Evolutionary conservation across 139 green algal genomes (phyloP), one percentile per base, ranked within the genome.

Genomic region (Astrephomene gubernaculifera): DNA sequence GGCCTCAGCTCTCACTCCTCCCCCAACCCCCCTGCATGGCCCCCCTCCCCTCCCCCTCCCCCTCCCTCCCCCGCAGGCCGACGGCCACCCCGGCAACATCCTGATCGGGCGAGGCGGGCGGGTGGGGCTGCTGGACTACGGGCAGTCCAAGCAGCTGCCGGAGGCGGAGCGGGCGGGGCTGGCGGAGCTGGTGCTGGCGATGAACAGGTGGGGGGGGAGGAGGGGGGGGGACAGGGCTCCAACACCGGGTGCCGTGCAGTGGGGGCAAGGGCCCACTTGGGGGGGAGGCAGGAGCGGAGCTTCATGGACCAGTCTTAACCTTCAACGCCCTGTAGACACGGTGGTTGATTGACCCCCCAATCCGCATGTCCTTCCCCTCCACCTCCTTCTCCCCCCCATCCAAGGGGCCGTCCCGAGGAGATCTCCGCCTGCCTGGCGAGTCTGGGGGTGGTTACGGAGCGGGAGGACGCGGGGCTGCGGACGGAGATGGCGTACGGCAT

Each of bases 91-190:
- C 0, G 95, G 95, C 53, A 98, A 98, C 93, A 98, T 98, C 63
- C 82, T 98, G 67, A 94, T 98, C 35, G 91, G 95, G 82, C 85
- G 91, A 19, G 92, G 95, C 68, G 96, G 92, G 7, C 75, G 86
- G 45, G 92, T 99, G 2, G 97, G 93, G 0, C 88, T 99, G 80
- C 91, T 99, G 41, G 97, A 99, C 78, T 99, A 98, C 83, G 97
- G 97, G 1, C 97, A 99, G 93, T 94, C 87, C 52, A 99, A 99
- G 94, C 93, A 96, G 86, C 93, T 99, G 78, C 87, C 91, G 0
- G 87, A 95, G 19, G 21, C 81, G 12, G 84, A 96, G 63, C 85
- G 94, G 36, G 60, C 83, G 27, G 90, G 87, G 21, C 96, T 98
- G 78, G 96, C 96, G 17, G 41, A 86, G 49, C 91, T 99, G 27